Evolutionary conservation across 2,329 filamentous ascomycete species (phyloP).

Genomic region (Tolypocladium inflatum): DNA sequence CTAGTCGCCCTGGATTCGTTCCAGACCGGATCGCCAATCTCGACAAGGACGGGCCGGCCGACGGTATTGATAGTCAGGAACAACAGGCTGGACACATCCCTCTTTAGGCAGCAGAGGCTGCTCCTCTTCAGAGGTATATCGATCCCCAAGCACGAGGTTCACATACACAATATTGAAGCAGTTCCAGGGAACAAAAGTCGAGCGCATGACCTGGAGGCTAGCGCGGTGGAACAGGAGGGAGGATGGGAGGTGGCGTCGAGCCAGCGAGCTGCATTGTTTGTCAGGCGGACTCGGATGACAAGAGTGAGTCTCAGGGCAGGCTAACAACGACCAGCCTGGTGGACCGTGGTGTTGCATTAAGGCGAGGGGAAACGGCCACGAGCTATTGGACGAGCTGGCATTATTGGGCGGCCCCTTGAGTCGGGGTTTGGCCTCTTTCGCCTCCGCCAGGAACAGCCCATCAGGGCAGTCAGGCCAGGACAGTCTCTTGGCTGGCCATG

Average conservation of each 20-base stretch:
- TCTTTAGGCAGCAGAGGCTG: background rate
- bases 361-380: background rate
- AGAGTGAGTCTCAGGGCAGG: background rate
- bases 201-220: background rate
- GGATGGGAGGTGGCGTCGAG: constrained; percentile 1
- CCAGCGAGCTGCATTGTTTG: background rate
- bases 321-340: background rate
- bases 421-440: background rate
- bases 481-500: background rate
- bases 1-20: background rate
- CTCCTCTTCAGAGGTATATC: background rate
- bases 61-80: background rate
- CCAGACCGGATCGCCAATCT: background rate
- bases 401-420: background rate
- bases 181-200: background rate
- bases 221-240: background rate
- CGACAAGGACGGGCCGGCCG: background rate
- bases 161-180: background rate
- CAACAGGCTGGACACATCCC: background rate
- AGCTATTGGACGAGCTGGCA: background rate
- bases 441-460: background rate
- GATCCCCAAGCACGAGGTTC: background rate
- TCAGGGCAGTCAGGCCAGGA: background rate
- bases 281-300: background rate
- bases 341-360: background rate